These are phyloP conservation scores for Phytophthora fragariae DNA, from an alignment of 352 stramenopile species.

Conservation along the genomic window DNA sequence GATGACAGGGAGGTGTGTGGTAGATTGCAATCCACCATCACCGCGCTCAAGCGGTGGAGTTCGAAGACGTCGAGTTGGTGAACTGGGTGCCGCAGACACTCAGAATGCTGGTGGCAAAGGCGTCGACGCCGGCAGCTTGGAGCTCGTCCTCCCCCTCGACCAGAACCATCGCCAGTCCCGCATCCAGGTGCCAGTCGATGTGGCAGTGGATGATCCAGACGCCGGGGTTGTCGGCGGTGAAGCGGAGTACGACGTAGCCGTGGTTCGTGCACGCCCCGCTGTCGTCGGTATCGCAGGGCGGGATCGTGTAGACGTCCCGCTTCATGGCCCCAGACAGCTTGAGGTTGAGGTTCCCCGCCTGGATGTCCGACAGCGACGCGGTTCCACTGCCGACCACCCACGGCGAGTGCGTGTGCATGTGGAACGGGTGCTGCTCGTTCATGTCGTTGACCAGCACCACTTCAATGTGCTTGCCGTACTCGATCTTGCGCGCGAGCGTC, in stretches of 20 bases:
- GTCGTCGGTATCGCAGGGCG: conserved; percentile 28
- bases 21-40: not conserved
- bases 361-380: too few species aligned
- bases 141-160: conserved; percentile 34
- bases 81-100: conserved; percentile 31
- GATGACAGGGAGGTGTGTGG: conserved; percentile 1
- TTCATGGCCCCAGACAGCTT: conserved; percentile 11
- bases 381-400: conserved; percentile 38
- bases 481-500: conserved; percentile 16
- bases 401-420: conserved; percentile 47
- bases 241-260: conserved; percentile 41
- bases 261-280: conserved; percentile 23
- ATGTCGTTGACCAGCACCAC: conserved; percentile 44
- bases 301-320: conserved; percentile 42
- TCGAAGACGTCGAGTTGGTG: conserved; percentile 30
- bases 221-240: conserved; percentile 42
- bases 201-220: conserved; percentile 55
- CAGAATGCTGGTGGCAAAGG: conserved; percentile 29
- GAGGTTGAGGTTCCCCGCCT: too few species aligned
- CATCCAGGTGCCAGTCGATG: conserved; percentile 44
- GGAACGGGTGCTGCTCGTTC: conserved; percentile 49
- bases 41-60: conserved; percentile 23
- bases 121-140: conserved; percentile 17
- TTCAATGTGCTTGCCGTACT: conserved; percentile 42
- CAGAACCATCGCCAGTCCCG: conserved; percentile 38